Evolutionary conservation across 495 filamentous ascomycete genomes (phyloP).

Genomic region (Hypomontagnella monticulosa): DNA sequence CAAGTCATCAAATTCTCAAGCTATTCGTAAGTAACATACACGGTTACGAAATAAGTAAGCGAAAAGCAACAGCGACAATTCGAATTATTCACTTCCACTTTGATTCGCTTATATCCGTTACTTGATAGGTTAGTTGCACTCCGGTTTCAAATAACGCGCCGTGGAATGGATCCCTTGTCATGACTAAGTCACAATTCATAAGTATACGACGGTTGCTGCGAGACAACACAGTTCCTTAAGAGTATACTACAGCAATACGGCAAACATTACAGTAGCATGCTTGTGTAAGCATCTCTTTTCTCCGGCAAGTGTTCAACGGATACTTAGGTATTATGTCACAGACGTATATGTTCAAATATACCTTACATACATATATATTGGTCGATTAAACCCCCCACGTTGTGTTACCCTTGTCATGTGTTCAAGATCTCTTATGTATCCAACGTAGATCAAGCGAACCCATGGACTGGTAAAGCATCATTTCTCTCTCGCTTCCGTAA

Average conservation of each 20-base stretch:
- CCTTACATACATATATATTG: slow-evolving; percentile 9
- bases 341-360: slow-evolving; percentile 15
- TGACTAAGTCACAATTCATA: no score
- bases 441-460: slow-evolving; percentile 35
- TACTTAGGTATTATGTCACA: background rate
- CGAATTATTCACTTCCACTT: no score
- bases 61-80: no score
- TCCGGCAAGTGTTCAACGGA: background rate
- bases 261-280: no score
- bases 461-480: slow-evolving; percentile 29
- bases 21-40: background rate
- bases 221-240: no score
- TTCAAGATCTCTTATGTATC: slow-evolving; percentile 28
- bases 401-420: slow-evolving; percentile 32
- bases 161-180: no score
- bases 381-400: slow-evolving; percentile 28
- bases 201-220: no score
- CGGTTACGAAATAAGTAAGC: background rate
- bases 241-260: no score
- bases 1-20: background rate
- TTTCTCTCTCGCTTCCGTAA: slow-evolving; percentile 32
- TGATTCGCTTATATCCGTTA: no score
- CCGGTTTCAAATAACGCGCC: no score
- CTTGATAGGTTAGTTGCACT: no score
- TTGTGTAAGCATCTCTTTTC: slow-evolving; percentile 13